Percentiles rank a stretch among this genome's conserved stretches.
Conservation (phyloP, 2,329 filamentous ascomycete genomes). For the Stenocarpella maydis region DNA sequence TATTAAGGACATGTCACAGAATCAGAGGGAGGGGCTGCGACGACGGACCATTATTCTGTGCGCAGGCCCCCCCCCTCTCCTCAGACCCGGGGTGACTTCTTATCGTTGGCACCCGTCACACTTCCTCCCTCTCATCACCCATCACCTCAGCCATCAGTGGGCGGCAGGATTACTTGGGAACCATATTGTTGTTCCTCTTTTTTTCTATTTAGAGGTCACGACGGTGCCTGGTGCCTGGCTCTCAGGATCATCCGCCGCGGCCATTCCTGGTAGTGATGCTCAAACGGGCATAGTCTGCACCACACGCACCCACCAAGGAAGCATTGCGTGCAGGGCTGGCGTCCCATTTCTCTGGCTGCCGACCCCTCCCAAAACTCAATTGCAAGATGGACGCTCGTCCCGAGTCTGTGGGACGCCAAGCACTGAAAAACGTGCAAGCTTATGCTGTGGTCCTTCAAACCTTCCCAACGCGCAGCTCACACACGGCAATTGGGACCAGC, state of each 20-base stretch:
- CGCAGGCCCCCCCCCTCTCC: background rate
- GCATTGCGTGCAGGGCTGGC: background rate
- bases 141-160: background rate
- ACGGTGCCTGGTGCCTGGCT: background rate
- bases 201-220: conserved; percentile 10
- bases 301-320: background rate
- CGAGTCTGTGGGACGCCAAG: conserved; percentile 25
- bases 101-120: background rate
- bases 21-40: background rate
- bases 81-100: background rate
- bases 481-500: conserved; percentile 8
- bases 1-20: background rate
- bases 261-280: conserved; percentile 7
- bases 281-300: conserved; percentile 1
- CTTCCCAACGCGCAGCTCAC: conserved; percentile 15
- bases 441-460: conserved; percentile 9
- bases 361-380: conserved; percentile 22
- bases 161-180: conserved; percentile 4
- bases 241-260: background rate
- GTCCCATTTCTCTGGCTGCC: background rate
- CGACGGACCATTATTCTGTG: background rate
- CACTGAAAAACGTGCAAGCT: conserved; percentile 17
- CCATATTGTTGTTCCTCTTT: background rate
- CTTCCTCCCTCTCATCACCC: background rate
- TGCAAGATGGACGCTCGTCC: conserved; percentile 7